phyloP scores from a whole-genome alignment of 148 eudicot genomes.

The Rhododendron kiyosumense region DNA sequence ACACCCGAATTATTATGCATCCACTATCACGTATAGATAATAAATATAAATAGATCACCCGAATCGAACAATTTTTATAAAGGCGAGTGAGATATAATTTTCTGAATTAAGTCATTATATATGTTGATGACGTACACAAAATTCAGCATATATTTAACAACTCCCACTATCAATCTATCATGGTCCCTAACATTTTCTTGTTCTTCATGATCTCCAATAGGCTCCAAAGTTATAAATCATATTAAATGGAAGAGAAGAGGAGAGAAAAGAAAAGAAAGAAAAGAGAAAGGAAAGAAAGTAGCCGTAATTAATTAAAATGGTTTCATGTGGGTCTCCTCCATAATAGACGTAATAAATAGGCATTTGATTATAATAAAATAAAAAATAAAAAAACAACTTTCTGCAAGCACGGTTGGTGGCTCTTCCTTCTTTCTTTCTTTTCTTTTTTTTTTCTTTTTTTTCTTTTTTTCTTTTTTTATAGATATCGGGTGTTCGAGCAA shows the following conservation, averaged over 20 bases:
- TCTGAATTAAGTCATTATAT: not conserved
- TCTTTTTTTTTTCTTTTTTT: no score
- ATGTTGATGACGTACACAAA: not conserved
- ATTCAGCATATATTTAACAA: not conserved
- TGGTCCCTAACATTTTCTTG: not conserved
- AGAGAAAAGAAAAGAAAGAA: not conserved
- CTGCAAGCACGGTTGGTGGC: constrained; percentile 19
- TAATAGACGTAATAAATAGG: not conserved
- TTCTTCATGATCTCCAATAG: not conserved
- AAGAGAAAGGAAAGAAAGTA: not conserved
- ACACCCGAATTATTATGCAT: not conserved
- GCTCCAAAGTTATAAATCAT: not conserved
- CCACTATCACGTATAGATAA: not conserved
- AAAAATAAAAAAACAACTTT: constrained; percentile 14
- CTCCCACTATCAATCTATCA: not conserved
- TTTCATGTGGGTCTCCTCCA: not conserved
- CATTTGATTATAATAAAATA: not conserved
- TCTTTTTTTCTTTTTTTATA: no score
- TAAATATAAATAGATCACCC: not conserved
- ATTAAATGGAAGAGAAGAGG: not conserved
- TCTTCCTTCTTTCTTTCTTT: constrained; percentile 5
- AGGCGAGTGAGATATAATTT: not conserved
- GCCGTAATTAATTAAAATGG: not conserved
- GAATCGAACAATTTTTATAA: not conserved
- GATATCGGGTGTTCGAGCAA: no score